A percentile compares a stretch with the other conserved stretches of the same genome.
These are phyloP conservation scores for Ceratobasidium sp. DNA, from an alignment of 1,284 basidiomycete genomes.

Conservation along the genomic window DNA sequence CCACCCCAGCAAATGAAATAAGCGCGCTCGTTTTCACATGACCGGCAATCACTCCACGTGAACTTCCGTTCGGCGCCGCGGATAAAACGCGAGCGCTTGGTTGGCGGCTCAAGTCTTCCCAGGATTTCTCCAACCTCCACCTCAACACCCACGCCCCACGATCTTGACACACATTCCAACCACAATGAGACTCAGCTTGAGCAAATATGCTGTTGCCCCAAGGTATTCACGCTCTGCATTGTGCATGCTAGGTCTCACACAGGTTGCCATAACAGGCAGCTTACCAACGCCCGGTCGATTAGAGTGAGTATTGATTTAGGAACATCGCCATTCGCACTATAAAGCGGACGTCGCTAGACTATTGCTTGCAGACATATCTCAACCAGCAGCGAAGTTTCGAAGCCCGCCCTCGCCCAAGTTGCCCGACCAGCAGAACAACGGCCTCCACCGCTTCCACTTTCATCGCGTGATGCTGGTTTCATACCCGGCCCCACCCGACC, in stretches of 20 bases:
- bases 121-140: slow-evolving; percentile 16
- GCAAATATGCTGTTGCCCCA: neutral
- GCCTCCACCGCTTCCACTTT: slow-evolving; percentile 7
- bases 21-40: slow-evolving; percentile 4
- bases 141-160: neutral
- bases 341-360: slow-evolving; percentile 1
- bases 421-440: slow-evolving; percentile 27
- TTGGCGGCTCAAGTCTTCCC: slow-evolving; percentile 27
- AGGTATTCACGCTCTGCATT: neutral
- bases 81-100: neutral
- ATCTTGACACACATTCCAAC: neutral
- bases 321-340: neutral
- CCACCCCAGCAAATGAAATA: neutral
- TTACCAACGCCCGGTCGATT: neutral
- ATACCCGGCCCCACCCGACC: slow-evolving; percentile 25
- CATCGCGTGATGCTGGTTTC: slow-evolving; percentile 18
- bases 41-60: slow-evolving; percentile 1
- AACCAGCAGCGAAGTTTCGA: slow-evolving; percentile 5
- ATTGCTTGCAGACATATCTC: slow-evolving; percentile 14
- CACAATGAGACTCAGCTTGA: slow-evolving; percentile 11
- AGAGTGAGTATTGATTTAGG: slow-evolving; percentile 12
- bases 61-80: neutral
- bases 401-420: slow-evolving; percentile 25
- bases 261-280: slow-evolving; percentile 7
- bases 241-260: neutral